A percentile compares a stretch with the other conserved stretches of the same genome.
Conservation (phyloP, 2,329 filamentous ascomycete species). For the Hymenoscyphus occultus region DNA sequence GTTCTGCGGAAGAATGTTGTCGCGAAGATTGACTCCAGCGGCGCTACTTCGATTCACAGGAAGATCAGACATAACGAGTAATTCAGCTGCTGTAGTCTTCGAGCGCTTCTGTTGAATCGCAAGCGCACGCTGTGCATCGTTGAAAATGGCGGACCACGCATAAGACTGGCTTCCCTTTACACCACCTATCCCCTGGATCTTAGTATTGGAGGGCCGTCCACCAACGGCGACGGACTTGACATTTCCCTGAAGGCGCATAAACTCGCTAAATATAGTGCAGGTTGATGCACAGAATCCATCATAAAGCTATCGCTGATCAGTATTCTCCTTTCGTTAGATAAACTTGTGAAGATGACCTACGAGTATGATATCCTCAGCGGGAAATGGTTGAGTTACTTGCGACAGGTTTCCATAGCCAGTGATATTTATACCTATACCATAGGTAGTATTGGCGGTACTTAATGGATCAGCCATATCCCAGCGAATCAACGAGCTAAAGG, state of each 20-base stretch:
- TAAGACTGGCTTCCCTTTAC: constrained; percentile 51
- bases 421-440: constrained; percentile 25
- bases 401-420: constrained; percentile 30
- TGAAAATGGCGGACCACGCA: constrained; percentile 23
- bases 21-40: constrained; percentile 43
- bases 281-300: constrained; percentile 60
- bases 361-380: constrained; percentile 39
- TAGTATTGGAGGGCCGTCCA: constrained; percentile 50
- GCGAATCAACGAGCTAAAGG: constrained; percentile 6
- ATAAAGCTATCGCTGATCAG: constrained; percentile 1
- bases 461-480: constrained; percentile 12
- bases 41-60: constrained; percentile 32
- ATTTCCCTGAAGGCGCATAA: constrained; percentile 50
- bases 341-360: constrained; percentile 35
- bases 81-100: constrained; percentile 19
- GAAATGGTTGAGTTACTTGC: constrained; percentile 35
- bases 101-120: constrained; percentile 10
- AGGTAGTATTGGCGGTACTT: constrained; percentile 14
- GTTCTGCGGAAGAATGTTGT: constrained; percentile 36
- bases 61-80: constrained; percentile 15
- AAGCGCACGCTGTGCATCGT: constrained; percentile 20
- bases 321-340: not conserved
- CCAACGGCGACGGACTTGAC: constrained; percentile 58
- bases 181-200: constrained; percentile 65
- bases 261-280: constrained; percentile 55